Conservation (phyloP, 2,329 filamentous ascomycete species). For the Sarocladium brachiariae region DNA sequence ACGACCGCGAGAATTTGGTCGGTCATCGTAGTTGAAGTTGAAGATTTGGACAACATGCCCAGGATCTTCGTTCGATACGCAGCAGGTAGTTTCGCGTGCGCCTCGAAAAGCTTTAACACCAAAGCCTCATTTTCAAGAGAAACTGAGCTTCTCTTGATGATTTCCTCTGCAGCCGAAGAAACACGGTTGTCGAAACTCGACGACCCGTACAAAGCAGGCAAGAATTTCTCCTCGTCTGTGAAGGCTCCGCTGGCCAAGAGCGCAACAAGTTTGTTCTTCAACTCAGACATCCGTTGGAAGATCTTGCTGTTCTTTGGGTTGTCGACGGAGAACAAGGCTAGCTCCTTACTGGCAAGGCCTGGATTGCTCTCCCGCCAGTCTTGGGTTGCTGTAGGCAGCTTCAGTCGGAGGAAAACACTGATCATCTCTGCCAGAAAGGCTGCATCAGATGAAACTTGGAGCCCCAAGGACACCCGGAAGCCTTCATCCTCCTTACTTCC, state of each 20-base stretch:
- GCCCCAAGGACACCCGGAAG: conserved; percentile 58
- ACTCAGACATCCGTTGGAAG: conserved; percentile 31
- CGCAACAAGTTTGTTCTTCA: conserved; percentile 52
- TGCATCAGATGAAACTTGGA: conserved; percentile 63
- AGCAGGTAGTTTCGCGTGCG: conserved; percentile 68
- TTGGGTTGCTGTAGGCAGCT: conserved; percentile 22
- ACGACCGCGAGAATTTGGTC: conserved; percentile 63
- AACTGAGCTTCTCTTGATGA: conserved; percentile 72
- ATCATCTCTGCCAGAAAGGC: conserved; percentile 68
- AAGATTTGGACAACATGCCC: conserved; percentile 68
- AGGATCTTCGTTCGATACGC: conserved; percentile 74
- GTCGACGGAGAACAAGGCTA: conserved; percentile 24
- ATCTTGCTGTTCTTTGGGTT: conserved; percentile 57
- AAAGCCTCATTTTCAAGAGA: conserved; percentile 63
- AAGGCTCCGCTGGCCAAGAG: conserved; percentile 84
- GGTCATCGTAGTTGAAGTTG: conserved; percentile 62
- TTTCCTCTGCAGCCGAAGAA: conserved; percentile 78
- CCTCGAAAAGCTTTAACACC: conserved; percentile 59
- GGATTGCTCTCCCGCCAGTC: conserved; percentile 26
- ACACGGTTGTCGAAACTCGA: conserved; percentile 77
- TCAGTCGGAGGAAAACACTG: conserved; percentile 58
- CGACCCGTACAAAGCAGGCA: conserved; percentile 77
- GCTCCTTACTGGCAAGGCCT: conserved; percentile 23
- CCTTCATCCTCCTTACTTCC: conserved; percentile 71
- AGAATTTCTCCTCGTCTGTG: conserved; percentile 71